Evolutionary conservation across 1,284 basidiomycete genomes (phyloP).

Genomic region (Ustilago trichophora): DNA sequence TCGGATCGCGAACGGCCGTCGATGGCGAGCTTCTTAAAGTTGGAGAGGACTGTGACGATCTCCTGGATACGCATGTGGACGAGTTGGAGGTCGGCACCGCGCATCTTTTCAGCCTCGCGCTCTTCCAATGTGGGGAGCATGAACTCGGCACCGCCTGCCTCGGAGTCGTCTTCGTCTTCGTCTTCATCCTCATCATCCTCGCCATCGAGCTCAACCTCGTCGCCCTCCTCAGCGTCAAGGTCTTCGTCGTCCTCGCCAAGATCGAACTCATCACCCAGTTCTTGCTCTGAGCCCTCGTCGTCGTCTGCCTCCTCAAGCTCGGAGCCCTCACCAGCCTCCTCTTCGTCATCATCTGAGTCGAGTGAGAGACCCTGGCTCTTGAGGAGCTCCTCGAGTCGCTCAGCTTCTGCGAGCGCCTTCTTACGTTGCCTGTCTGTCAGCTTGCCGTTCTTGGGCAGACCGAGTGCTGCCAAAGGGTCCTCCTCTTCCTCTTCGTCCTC

Average conservation of each 20-base stretch:
- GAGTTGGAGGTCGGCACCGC: slow-evolving; percentile 75
- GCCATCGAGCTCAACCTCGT: slow-evolving; percentile 37
- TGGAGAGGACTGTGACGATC: slow-evolving; percentile 78
- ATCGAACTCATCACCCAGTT: slow-evolving; percentile 50
- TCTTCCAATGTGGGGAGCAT: slow-evolving; percentile 83
- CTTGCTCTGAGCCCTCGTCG: slow-evolving; percentile 50
- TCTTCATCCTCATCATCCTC: slow-evolving; percentile 65
- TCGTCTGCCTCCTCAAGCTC: slow-evolving; percentile 36
- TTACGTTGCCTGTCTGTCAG: slow-evolving; percentile 61
- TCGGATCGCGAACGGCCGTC: slow-evolving; percentile 80
- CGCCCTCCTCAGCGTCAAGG: slow-evolving; percentile 36
- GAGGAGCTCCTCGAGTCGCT: slow-evolving; percentile 63
- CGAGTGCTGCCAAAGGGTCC: slow-evolving; percentile 43
- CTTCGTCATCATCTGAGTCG: slow-evolving; percentile 47
- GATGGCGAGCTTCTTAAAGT: slow-evolving; percentile 45
- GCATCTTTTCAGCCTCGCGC: slow-evolving; percentile 75
- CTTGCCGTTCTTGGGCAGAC: slow-evolving; percentile 57
- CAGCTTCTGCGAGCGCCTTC: slow-evolving; percentile 63
- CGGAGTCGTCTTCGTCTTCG: slow-evolving; percentile 28
- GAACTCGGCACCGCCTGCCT: slow-evolving; percentile 71
- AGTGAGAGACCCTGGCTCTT: slow-evolving; percentile 62
- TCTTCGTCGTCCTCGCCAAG: slow-evolving; percentile 31
- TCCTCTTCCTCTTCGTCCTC: slow-evolving; percentile 37
- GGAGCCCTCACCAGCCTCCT: slow-evolving; percentile 16
- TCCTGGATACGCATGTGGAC: slow-evolving; percentile 89